Evolutionary conservation across 345 rosid genomes (phyloP).

Genomic region (Mercurialis annua): DNA sequence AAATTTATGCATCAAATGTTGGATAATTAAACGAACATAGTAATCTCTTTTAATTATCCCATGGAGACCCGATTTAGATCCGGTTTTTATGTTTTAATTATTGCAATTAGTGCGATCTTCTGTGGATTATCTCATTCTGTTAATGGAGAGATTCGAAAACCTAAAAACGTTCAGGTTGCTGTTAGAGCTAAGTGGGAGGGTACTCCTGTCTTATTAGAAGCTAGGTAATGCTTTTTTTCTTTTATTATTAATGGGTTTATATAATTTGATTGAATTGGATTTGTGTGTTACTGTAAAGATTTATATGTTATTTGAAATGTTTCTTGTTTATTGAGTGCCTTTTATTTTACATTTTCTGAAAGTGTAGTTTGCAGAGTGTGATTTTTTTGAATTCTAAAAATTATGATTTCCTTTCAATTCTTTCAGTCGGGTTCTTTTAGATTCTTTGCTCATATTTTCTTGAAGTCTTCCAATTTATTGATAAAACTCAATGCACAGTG

Average conservation of each 20-base stretch:
- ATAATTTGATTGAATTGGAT: neutral
- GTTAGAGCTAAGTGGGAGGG: slow-evolving; percentile 92
- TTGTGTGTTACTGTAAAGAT: too few relatives aligned
- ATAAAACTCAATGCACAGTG: too few relatives aligned
- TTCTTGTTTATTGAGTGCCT: too few relatives aligned
- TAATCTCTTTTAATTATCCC: neutral
- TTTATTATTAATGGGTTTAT: too few relatives aligned
- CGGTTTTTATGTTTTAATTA: slow-evolving; percentile 34
- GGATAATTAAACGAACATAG: slow-evolving; percentile 15
- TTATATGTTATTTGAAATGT: too few relatives aligned
- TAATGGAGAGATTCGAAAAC: slow-evolving; percentile 52
- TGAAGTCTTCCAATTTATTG: too few relatives aligned
- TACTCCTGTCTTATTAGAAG: slow-evolving; percentile 91
- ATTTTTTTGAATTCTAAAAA: too few relatives aligned
- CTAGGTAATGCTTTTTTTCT: slow-evolving; percentile 51
- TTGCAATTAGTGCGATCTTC: slow-evolving; percentile 37
- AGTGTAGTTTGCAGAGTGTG: too few relatives aligned
- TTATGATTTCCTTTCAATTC: too few relatives aligned
- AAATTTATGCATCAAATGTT: slow-evolving; percentile 14
- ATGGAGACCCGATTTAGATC: slow-evolving; percentile 48
- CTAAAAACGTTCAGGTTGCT: slow-evolving; percentile 87
- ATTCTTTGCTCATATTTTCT: too few relatives aligned
- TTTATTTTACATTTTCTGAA: too few relatives aligned
- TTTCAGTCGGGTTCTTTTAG: too few relatives aligned
- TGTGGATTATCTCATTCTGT: slow-evolving; percentile 32